Evolutionary conservation across 2,329 filamentous ascomycete genomes (phyloP).

Genomic region (Neospermospora avenae): DNA sequence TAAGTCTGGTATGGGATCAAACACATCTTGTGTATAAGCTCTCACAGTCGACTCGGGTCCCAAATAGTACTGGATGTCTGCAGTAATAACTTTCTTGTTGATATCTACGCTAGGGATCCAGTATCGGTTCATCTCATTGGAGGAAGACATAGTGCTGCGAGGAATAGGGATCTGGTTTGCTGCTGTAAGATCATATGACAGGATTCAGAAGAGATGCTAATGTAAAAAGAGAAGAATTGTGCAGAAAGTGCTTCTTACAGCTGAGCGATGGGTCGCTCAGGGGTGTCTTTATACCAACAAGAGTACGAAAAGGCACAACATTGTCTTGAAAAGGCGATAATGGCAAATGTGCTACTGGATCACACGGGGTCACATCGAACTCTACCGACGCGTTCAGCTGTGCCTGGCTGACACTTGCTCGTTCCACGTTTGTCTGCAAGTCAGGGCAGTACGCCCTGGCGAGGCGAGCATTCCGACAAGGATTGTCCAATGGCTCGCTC

Average conservation of each 20-base stretch:
- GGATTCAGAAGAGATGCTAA: too few relatives aligned
- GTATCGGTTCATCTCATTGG: slow-evolving; percentile 50
- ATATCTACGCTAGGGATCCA: slow-evolving; percentile 60
- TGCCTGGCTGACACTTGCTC: not conserved
- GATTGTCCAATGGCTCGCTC: not conserved
- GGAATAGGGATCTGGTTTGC: not conserved
- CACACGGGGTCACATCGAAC: not conserved
- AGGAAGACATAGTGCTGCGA: slow-evolving; percentile 27
- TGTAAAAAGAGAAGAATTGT: too few relatives aligned
- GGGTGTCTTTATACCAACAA: not conserved
- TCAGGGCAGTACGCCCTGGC: not conserved
- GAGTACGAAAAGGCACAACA: not conserved
- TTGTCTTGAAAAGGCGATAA: too few relatives aligned
- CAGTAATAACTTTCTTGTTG: slow-evolving; percentile 57
- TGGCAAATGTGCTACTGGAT: not conserved
- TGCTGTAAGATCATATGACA: slow-evolving; percentile 16
- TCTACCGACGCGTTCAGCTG: not conserved
- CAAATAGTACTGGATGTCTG: slow-evolving; percentile 56
- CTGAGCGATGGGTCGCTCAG: not conserved
- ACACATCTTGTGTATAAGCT: slow-evolving; percentile 54
- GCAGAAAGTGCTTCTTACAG: too few relatives aligned
- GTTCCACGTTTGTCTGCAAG: slow-evolving; percentile 4
- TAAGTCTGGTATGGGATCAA: slow-evolving; percentile 28
- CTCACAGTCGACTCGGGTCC: slow-evolving; percentile 56
- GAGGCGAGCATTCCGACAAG: slow-evolving; percentile 8